Evolutionary conservation across 140 eudicot genomes (phyloP).

Genomic region (Anethum foeniculum): DNA sequence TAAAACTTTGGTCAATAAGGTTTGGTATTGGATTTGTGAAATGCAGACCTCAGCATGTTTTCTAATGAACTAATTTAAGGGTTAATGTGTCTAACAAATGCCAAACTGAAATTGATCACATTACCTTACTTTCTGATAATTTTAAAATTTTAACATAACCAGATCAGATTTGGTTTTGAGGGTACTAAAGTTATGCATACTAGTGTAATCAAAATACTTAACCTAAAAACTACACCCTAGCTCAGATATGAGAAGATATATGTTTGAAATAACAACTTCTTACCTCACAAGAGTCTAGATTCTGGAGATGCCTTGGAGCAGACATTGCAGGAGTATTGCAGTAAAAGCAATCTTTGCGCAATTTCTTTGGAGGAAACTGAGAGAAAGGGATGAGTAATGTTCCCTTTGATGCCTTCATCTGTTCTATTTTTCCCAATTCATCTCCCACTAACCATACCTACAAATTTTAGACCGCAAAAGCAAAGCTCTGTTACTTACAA

Average conservation of each 20-base stretch:
- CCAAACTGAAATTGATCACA: background rate
- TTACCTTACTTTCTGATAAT: background rate
- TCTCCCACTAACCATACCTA: conserved; percentile 71
- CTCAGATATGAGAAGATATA: background rate
- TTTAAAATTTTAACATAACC: background rate
- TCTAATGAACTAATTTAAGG: background rate
- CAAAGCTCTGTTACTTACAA: background rate
- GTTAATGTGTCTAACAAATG: background rate
- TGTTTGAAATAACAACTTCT: background rate
- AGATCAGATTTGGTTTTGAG: too few species aligned
- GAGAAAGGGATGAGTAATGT: conserved; percentile 54
- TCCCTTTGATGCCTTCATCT: conserved; percentile 52
- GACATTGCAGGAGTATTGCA: conserved; percentile 48
- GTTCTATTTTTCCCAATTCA: conserved; percentile 41
- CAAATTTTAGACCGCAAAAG: background rate
- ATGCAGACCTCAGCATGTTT: conserved; percentile 1
- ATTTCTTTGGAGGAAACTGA: conserved; percentile 45
- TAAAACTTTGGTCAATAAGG: background rate
- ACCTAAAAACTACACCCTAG: background rate
- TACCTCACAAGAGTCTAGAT: conserved; percentile 69
- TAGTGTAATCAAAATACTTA: background rate
- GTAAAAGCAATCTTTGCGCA: conserved; percentile 41
- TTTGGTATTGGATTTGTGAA: background rate
- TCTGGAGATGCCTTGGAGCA: conserved; percentile 33
- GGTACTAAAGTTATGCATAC: background rate